Conservation (phyloP, 2,329 filamentous ascomycete species). For the Pezicula rhizophila region DNA sequence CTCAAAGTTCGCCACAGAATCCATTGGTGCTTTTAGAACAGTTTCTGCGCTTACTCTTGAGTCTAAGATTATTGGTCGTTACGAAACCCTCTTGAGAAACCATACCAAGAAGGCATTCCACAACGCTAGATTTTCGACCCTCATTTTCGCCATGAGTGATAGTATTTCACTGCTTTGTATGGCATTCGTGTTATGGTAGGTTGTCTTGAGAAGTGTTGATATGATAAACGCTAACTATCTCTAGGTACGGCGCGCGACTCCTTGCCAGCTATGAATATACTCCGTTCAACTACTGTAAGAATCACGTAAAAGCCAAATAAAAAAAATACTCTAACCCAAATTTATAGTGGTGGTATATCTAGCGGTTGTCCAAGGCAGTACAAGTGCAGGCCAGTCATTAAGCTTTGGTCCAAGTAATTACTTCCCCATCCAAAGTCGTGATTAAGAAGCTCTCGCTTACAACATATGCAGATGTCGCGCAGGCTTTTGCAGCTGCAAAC, state of each 20-base stretch:
- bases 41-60: slow-evolving; percentile 57
- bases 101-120: slow-evolving; percentile 41
- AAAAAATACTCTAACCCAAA: slow-evolving; percentile 72
- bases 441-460: not conserved
- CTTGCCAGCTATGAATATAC: slow-evolving; percentile 32
- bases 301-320: slow-evolving; percentile 31
- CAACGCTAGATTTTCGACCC: slow-evolving; percentile 38
- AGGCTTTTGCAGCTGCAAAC: slow-evolving; percentile 51
- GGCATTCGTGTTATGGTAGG: slow-evolving; percentile 52
- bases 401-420: slow-evolving; percentile 36
- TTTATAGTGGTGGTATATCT: slow-evolving; percentile 42
- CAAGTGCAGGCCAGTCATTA: slow-evolving; percentile 46
- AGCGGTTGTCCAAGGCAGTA: slow-evolving; percentile 43
- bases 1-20: slow-evolving; percentile 55
- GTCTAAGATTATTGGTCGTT: slow-evolving; percentile 43
- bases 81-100: slow-evolving; percentile 35
- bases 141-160: slow-evolving; percentile 47
- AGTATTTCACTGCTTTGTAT: slow-evolving; percentile 51
- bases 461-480: slow-evolving; percentile 38
- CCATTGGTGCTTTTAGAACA: slow-evolving; percentile 54
- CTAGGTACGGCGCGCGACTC: slow-evolving; percentile 44
- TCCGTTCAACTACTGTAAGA: slow-evolving; percentile 21
- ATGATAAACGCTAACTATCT: not conserved
- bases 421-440: slow-evolving; percentile 3
- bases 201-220: not conserved